These are phyloP conservation scores for Penicillium aurantiogriseum DNA, from an alignment of 2,329 filamentous ascomycete genomes.

Conservation along the genomic window DNA sequence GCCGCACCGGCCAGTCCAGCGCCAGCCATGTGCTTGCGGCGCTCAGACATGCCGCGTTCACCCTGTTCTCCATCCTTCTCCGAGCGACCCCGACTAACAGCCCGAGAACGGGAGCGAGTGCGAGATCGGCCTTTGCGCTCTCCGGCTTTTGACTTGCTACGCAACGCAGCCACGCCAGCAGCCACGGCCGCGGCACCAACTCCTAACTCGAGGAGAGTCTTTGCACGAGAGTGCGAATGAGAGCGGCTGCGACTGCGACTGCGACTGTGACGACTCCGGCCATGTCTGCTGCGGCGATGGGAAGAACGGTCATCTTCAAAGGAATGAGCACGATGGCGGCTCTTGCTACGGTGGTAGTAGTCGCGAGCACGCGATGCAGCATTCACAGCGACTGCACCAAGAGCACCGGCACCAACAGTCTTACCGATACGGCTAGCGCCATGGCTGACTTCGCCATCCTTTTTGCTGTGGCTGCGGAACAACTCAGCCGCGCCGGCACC, in stretches of 20 bases:
- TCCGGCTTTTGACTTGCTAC: constrained; percentile 52
- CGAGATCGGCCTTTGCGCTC: constrained; percentile 50
- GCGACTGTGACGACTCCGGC: constrained; percentile 32
- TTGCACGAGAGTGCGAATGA: constrained; percentile 49
- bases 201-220: constrained; percentile 53
- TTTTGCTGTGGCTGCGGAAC: constrained; percentile 57
- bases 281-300: constrained; percentile 32
- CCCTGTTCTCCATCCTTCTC: constrained; percentile 19
- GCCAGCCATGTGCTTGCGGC: constrained; percentile 59
- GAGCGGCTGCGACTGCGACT: constrained; percentile 46
- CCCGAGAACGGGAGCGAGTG: constrained; percentile 47
- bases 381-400: constrained; percentile 62
- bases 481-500: constrained; percentile 62
- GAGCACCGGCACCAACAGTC: constrained; percentile 58
- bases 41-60: constrained; percentile 45
- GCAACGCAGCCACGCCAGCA: constrained; percentile 58
- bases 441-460: constrained; percentile 54
- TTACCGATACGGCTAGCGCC: constrained; percentile 50
- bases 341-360: constrained; percentile 47
- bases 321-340: constrained; percentile 44
- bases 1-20: constrained; percentile 63
- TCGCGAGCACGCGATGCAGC: constrained; percentile 53
- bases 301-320: constrained; percentile 42
- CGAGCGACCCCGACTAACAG: constrained; percentile 31
- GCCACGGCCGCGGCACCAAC: constrained; percentile 59